Conservation (phyloP, 2,329 filamentous ascomycete genomes). For the Scolecobasidium constrictum region DNA sequence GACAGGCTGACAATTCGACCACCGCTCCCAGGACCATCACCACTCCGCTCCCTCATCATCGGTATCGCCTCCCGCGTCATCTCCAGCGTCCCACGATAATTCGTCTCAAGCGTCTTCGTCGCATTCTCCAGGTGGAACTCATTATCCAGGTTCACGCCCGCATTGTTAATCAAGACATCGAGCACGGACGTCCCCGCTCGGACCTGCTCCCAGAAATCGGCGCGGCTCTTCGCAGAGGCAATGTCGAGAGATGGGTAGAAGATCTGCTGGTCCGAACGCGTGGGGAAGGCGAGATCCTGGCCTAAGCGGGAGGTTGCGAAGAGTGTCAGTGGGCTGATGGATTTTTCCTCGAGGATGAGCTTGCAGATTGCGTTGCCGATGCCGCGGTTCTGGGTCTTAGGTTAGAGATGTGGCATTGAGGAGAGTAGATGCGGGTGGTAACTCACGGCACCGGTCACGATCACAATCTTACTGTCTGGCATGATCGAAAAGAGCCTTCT, state of each 20-base stretch:
- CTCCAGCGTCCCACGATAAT: conserved; percentile 23
- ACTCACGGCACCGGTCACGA: conserved; percentile 23
- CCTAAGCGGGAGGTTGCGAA: conserved; percentile 23
- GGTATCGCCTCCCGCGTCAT: conserved; percentile 10
- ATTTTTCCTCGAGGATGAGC: conserved; percentile 16
- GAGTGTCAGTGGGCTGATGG: conserved; percentile 17
- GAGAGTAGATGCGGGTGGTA: neutral
- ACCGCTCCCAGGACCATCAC: no score
- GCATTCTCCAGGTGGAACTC: conserved; percentile 18
- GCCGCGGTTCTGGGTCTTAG: conserved; percentile 20
- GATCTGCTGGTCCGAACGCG: neutral
- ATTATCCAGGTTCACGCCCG: conserved; percentile 21
- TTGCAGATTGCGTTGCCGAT: conserved; percentile 24
- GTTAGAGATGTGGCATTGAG: neutral
- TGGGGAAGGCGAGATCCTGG: conserved; percentile 16
- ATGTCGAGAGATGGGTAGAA: neutral
- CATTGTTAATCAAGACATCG: conserved; percentile 27
- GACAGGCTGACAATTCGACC: conserved; percentile 26
- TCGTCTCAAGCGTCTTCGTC: conserved; percentile 22
- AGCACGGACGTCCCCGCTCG: conserved; percentile 11
- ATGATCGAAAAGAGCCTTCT: no score
- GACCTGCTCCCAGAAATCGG: neutral
- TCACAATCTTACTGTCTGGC: conserved; percentile 19
- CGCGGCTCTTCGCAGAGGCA: neutral
- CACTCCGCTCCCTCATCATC: conserved; percentile 10